Conservation (phyloP, 129 eudicot genomes). For the Dittrichia graveolens region DNA sequence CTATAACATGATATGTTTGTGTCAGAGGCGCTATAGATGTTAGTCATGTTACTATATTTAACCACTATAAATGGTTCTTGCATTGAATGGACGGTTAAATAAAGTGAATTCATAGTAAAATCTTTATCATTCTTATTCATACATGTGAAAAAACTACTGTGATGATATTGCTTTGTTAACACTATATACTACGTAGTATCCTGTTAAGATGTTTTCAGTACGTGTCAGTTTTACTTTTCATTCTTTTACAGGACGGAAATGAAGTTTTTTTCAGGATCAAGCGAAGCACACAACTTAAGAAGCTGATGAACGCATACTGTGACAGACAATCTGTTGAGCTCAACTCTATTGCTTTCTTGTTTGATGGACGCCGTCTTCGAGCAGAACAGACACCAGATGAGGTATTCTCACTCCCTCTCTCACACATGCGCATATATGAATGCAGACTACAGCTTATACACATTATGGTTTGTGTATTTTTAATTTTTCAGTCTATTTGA, state of each 20-base stretch:
- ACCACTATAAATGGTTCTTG: background rate
- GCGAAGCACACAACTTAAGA: slow-evolving; percentile 50
- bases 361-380: slow-evolving; percentile 61
- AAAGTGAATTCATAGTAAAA: background rate
- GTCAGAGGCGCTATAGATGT: background rate
- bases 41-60: background rate
- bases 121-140: too few species aligned
- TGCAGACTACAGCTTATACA: background rate
- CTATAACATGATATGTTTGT: background rate
- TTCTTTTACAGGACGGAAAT: slow-evolving; percentile 46
- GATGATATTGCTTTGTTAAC: background rate
- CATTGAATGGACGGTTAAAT: background rate
- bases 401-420: slow-evolving; percentile 27
- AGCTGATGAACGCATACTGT: slow-evolving; percentile 59
- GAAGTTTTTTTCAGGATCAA: slow-evolving; percentile 58
- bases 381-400: slow-evolving; percentile 58
- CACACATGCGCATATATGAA: slow-evolving; percentile 1
- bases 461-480: background rate
- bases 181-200: background rate
- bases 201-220: background rate
- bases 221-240: background rate
- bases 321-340: slow-evolving; percentile 53
- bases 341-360: slow-evolving; percentile 49
- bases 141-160: background rate
- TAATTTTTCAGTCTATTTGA: background rate